A percentile compares a stretch with the other conserved stretches of the same genome.
phyloP scores from a whole-genome alignment of 768 basidiomycete species.

The Crepidotus variabilis region DNA sequence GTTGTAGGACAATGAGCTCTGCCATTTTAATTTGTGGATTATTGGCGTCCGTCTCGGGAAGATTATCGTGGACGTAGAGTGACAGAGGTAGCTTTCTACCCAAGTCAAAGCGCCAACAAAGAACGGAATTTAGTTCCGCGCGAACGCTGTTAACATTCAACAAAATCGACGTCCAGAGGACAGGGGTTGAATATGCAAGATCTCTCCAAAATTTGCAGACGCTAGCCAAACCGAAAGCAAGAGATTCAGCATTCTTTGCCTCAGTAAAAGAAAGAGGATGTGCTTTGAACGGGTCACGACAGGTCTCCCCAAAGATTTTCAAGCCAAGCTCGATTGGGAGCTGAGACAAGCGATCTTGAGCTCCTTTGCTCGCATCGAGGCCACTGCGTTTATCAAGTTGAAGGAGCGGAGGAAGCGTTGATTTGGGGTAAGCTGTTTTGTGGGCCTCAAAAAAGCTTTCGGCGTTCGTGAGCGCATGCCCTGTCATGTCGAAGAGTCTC shows the following conservation, averaged over 20 bases:
- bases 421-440: no score
- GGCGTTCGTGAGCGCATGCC: no score
- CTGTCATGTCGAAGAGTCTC: no score
- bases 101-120: neutral
- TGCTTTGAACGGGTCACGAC: neutral
- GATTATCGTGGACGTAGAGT: neutral
- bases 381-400: no score
- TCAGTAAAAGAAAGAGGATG: neutral
- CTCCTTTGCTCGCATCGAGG: neutral
- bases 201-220: neutral
- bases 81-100: neutral
- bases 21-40: neutral
- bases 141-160: neutral
- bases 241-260: neutral
- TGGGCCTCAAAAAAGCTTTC: no score
- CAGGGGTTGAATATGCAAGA: neutral
- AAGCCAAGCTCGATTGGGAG: neutral
- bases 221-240: neutral
- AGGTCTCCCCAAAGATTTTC: neutral
- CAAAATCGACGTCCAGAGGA: neutral
- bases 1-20: neutral
- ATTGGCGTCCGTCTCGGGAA: neutral
- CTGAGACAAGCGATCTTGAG: neutral
- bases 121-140: neutral
- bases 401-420: no score